Evolutionary conservation across 129 eudicot species (phyloP).

Genomic region (Chrysanthemum makinoi): DNA sequence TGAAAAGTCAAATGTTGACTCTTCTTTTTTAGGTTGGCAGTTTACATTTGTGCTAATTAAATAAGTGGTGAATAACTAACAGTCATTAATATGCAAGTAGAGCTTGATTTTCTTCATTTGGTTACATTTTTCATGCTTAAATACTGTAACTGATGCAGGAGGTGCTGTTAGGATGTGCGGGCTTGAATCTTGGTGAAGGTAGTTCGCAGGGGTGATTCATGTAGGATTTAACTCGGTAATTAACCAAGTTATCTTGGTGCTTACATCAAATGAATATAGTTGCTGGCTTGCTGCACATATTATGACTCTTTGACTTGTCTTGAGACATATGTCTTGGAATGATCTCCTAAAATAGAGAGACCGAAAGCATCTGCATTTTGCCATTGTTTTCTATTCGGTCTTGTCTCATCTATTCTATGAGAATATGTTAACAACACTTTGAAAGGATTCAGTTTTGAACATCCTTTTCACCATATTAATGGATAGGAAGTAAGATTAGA

Average conservation of each 20-base stretch:
- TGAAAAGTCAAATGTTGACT: conserved; percentile 1
- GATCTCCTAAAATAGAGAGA: too few relatives aligned
- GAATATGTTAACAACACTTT: background rate
- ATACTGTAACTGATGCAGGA: conserved; percentile 31
- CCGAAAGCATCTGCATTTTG: background rate
- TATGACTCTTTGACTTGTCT: conserved; percentile 2
- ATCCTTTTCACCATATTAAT: background rate
- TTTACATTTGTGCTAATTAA: background rate
- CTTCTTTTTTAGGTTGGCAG: background rate
- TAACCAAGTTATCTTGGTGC: conserved; percentile 16
- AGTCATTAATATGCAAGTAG: conserved; percentile 1
- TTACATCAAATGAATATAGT: conserved; percentile 16
- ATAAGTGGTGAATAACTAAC: background rate
- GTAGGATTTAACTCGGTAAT: background rate
- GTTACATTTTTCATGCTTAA: too few relatives aligned
- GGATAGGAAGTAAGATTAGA: background rate
- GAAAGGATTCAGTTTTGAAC: background rate
- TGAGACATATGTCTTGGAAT: too few relatives aligned
- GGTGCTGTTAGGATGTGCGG: conserved; percentile 43
- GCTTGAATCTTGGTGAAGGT: conserved; percentile 46
- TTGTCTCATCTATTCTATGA: too few relatives aligned
- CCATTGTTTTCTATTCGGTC: background rate
- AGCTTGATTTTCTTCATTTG: background rate
- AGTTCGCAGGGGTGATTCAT: conserved; percentile 24
- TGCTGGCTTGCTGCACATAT: conserved; percentile 23